These are phyloP conservation scores for Amylocystis lapponica DNA, from an alignment of 768 basidiomycete genomes.

Conservation along the genomic window DNA sequence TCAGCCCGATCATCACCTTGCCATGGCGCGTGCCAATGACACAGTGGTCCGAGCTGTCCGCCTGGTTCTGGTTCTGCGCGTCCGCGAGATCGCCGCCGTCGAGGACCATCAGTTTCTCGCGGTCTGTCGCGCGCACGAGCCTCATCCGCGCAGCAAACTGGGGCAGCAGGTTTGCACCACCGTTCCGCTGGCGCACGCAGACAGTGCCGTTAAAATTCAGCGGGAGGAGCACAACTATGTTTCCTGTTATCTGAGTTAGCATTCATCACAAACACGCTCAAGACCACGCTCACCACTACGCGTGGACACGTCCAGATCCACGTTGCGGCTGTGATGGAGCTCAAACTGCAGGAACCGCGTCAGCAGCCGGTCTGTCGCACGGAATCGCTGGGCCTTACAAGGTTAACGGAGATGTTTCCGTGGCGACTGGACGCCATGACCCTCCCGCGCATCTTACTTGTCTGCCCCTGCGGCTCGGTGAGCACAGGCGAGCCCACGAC, in stretches of 20 bases:
- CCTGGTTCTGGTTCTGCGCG: no score
- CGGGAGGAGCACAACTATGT: slow-evolving; percentile 13
- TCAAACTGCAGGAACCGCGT: slow-evolving; percentile 4
- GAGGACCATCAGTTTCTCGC: slow-evolving; percentile 12
- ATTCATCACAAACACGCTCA: no score
- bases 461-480: no score
- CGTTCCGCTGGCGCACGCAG: slow-evolving; percentile 5
- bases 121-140: slow-evolving; percentile 11
- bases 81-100: background rate
- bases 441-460: slow-evolving; percentile 7
- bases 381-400: slow-evolving; percentile 7
- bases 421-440: slow-evolving; percentile 14
- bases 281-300: slow-evolving; percentile 6
- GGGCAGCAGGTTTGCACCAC: slow-evolving; percentile 13
- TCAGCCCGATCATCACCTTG: slow-evolving; percentile 13
- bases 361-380: background rate
- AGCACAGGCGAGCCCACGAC: slow-evolving; percentile 10
- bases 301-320: slow-evolving; percentile 11
- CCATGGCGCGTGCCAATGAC: slow-evolving; percentile 14
- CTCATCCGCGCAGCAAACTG: slow-evolving; percentile 13
- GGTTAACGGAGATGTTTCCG: slow-evolving; percentile 16
- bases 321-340: slow-evolving; percentile 5
- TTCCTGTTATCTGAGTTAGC: slow-evolving; percentile 7
- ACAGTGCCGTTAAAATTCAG: slow-evolving; percentile 13
- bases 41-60: no score